phyloP scores from a whole-genome alignment of 495 filamentous ascomycete species.

The Glonium stellatum region DNA sequence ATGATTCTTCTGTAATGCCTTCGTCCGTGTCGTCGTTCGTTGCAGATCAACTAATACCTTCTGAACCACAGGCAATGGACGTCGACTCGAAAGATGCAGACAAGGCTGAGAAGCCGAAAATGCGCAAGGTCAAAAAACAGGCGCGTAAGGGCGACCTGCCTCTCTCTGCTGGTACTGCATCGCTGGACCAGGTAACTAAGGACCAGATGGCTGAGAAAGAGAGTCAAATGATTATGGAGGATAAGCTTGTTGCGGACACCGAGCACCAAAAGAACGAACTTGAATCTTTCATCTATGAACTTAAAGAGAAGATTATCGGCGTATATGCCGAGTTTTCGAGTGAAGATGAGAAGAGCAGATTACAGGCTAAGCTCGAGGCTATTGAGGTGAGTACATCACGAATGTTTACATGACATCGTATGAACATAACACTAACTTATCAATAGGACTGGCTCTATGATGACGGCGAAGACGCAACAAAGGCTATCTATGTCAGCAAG shows the following conservation, averaged over 20 bases:
- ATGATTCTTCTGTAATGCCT: slow-evolving; percentile 7
- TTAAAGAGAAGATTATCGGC: slow-evolving; percentile 88
- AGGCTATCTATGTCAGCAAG: slow-evolving; percentile 87
- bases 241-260: slow-evolving; percentile 96
- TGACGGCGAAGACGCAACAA: slow-evolving; percentile 91
- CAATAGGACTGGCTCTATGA: slow-evolving; percentile 94
- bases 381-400: slow-evolving; percentile 63
- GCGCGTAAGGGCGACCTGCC: slow-evolving; percentile 95
- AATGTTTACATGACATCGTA: slow-evolving; percentile 5
- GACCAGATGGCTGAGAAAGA: slow-evolving; percentile 68
- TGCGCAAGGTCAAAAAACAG: slow-evolving; percentile 98
- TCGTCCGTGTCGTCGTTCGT: slow-evolving; percentile 2
- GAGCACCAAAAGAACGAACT: slow-evolving; percentile 99
- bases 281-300: slow-evolving; percentile 92
- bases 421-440: slow-evolving; percentile 7
- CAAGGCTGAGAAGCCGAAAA: slow-evolving; percentile 81
- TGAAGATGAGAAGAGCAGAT: slow-evolving; percentile 86
- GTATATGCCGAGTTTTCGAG: slow-evolving; percentile 79
- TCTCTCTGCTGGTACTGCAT: slow-evolving; percentile 72
- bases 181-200: slow-evolving; percentile 64
- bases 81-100: slow-evolving; percentile 56
- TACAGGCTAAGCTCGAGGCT: slow-evolving; percentile 69
- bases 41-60: slow-evolving; percentile 11
- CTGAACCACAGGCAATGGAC: slow-evolving; percentile 72
- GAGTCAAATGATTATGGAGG: slow-evolving; percentile 87